A percentile compares a stretch with the other conserved stretches of the same genome.
Conservation (phyloP, 176 grass and related monocot genomes). For the Themeda triandra region DNA sequence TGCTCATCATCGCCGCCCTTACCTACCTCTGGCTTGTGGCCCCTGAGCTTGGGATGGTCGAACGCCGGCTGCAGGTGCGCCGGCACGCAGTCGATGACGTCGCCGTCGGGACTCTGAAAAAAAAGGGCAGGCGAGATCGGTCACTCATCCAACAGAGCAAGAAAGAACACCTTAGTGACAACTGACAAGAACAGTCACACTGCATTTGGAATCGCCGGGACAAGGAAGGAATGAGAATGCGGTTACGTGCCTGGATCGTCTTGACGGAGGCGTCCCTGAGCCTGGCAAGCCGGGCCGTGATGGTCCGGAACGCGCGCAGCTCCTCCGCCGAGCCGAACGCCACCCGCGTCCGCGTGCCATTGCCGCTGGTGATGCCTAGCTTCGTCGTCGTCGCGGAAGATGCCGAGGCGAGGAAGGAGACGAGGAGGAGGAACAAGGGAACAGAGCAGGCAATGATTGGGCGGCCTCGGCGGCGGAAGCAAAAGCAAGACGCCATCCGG, state of each 20-base stretch:
- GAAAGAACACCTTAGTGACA: too few species aligned
- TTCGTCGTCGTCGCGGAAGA: background rate
- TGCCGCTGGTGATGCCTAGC: background rate
- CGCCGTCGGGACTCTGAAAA: constrained; percentile 64
- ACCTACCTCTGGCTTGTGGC: constrained; percentile 61
- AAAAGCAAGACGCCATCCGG: constrained; percentile 23
- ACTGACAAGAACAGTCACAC: too few species aligned
- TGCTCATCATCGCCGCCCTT: too few species aligned
- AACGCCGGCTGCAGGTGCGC: constrained; percentile 79
- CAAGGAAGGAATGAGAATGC: too few species aligned
- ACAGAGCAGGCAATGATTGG: constrained; percentile 32
- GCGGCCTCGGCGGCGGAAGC: background rate
- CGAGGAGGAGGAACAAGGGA: constrained; percentile 12
- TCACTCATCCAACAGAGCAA: too few species aligned
- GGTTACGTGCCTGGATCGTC: constrained; percentile 45
- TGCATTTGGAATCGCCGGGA: too few species aligned
- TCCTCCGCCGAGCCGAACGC: constrained; percentile 1
- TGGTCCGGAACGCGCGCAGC: constrained; percentile 24
- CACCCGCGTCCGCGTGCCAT: constrained; percentile 18
- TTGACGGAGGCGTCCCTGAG: constrained; percentile 58
- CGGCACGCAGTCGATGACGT: constrained; percentile 84
- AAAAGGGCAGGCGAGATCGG: background rate
- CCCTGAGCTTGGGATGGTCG: constrained; percentile 58
- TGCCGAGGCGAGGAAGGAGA: background rate
- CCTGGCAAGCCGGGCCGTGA: constrained; percentile 42